phyloP scores from a whole-genome alignment of 2,329 filamentous ascomycete species.

The Cercospora beticola region DNA sequence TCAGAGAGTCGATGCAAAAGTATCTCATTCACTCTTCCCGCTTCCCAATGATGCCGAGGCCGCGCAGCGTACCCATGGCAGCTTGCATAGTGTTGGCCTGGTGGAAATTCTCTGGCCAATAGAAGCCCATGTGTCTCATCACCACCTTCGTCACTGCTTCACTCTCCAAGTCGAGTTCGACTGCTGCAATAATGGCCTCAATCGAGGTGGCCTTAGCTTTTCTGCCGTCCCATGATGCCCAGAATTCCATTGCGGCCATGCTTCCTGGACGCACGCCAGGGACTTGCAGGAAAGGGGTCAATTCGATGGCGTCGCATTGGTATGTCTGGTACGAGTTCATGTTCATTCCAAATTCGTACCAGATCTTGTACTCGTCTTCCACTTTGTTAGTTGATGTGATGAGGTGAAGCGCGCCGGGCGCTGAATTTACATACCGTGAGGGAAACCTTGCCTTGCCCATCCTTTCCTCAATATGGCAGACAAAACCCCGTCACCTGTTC shows the following conservation, averaged over 20 bases:
- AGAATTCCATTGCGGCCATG: not conserved
- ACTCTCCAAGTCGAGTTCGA: not conserved
- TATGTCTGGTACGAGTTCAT: not conserved
- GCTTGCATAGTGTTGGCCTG: not conserved
- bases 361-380: not conserved
- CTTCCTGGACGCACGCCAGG: not conserved
- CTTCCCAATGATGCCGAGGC: not conserved
- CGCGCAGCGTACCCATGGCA: not conserved
- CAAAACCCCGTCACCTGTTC: not conserved
- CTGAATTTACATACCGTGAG: not conserved
- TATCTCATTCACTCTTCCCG: not conserved
- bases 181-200: not conserved
- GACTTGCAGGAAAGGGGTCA: not conserved
- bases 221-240: not conserved
- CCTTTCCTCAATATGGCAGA: not conserved
- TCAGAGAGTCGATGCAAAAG: not conserved
- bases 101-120: not conserved
- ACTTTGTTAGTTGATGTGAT: not conserved
- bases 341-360: not conserved
- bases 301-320: not conserved
- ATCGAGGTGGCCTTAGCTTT: not conserved
- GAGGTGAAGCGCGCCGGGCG: not conserved
- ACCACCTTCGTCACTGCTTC: not conserved
- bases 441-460: not conserved
- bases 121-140: constrained; percentile 1